Evolutionary conservation across 2,329 filamentous ascomycete genomes (phyloP), one percentile per base, ranked within the genome.

Genomic region (Colletotrichum cuscutae): DNA sequence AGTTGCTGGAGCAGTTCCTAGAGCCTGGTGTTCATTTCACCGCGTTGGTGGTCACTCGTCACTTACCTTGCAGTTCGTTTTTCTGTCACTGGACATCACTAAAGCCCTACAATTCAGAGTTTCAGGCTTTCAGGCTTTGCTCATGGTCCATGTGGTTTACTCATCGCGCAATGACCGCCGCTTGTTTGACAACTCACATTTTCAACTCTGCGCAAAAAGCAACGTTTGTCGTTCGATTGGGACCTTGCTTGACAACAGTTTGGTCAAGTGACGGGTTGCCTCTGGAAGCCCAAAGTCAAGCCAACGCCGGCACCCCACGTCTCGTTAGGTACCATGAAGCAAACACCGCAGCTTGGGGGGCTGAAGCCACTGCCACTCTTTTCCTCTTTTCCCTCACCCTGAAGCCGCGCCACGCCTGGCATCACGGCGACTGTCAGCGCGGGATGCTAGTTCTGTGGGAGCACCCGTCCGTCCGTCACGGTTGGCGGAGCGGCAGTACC

Each of bases 121-220:
- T 60, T 46, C 22, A 35, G 32, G 53, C 62, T 69, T 70, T 49
- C 42, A 49, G 42, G 24, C 61, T 60, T 42, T 37, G 37, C n/a
- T 19, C 12, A 28, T 59, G 26, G 46, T 26, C 35, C 12, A 35
- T 19, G 22, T 13, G 42, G 42, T 35, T 52, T 59, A 46, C 52
- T 58, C 65, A 57, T 70, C 53, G 52, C 46, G 66, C 70, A 71
- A 61, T 57, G 71, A 60, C 60, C 60, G 52, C 28, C 32, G 37
- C 56, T 73, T 62, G 60, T 73, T 64, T 68, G 65, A 64, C 69
- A 68, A 37, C 53, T 68, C 69, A 72, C 65, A 32, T 49, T 53
- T 12, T 11, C 28, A 22, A n/a, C 22, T 28, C 24, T 15, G 37
- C 37, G 8, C 42, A 62, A 68, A 68, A 72, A 53, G 58, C 59